Base-by-base conservation (phyloP, 495 filamentous ascomycete genomes). In the Cudoniella acicularis region DNA sequence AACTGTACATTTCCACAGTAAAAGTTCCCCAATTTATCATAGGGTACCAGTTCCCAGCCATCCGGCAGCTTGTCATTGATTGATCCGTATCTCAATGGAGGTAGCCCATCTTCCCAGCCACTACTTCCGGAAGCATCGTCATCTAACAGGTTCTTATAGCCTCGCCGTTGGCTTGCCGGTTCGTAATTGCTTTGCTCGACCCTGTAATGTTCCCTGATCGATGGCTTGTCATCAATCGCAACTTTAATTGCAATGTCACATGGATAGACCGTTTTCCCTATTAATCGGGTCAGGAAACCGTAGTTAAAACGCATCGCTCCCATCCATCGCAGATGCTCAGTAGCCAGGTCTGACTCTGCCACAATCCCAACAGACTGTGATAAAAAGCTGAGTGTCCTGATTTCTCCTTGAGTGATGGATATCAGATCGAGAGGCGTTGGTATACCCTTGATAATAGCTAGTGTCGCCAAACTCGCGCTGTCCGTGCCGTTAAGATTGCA, bases 321-420 rank as follows among this genome's bases (percentile, higher is more conserved):
- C 84, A 98, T 89, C 92, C 92, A 98, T 18, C 94, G 83, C 41
- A 98, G 70, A 64, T 95, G 76, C 58, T 98, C 94, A 0, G 94
- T 98, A 1, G 81, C 91, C 13, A 98, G 73, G 70, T 98, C 94
- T 22, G 79, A 77, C 61, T 98, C 94, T 0, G 94, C 93, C 11
- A 98, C 85, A 57, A 97, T 88, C 25, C 94, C 94, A 42, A 93
- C 79, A 1, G 91, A 85, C 69, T 98, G 93, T 2, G 91, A 96
- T 30, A 98, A 80, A 76, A 98, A 97, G 11, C 90, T 95, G 10
- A 97, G 71, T 0, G 76, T 89, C 26, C 89, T 83, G 23, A 70
- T 73, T 26, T 84, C 72, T 20, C 87, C 85, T 66, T 98, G 93
- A 0, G 92, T 95, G 64, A 98, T 80, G 17, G 90, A 95, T 59